These are phyloP conservation scores for Leucocoprinus gongylophorus DNA, from an alignment of 1,284 basidiomycete genomes.

Conservation along the genomic window DNA sequence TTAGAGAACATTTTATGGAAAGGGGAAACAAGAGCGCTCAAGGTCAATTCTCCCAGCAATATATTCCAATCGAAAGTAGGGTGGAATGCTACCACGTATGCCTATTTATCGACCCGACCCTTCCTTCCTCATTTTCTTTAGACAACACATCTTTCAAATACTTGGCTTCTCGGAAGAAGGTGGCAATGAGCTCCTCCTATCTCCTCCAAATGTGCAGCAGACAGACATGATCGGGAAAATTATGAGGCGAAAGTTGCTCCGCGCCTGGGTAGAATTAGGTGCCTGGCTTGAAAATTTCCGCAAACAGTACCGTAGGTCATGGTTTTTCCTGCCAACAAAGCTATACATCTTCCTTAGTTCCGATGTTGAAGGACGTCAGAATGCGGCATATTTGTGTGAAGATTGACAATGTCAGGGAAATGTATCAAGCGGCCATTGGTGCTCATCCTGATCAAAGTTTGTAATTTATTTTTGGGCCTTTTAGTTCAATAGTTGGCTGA, in stretches of 20 bases:
- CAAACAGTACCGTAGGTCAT: slow-evolving; percentile 39
- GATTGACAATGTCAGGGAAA: slow-evolving; percentile 54
- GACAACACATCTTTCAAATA: slow-evolving; percentile 46
- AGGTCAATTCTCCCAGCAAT: slow-evolving; percentile 26
- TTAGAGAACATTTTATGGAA: slow-evolving; percentile 69
- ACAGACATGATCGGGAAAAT: slow-evolving; percentile 38
- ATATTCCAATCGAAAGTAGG: slow-evolving; percentile 60
- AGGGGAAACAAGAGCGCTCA: slow-evolving; percentile 35
- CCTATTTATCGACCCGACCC: slow-evolving; percentile 12
- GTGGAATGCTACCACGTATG: slow-evolving; percentile 57
- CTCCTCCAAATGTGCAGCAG: slow-evolving; percentile 49
- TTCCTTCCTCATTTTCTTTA: slow-evolving; percentile 26
- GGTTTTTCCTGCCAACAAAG: background rate
- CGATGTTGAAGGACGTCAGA: slow-evolving; percentile 36
- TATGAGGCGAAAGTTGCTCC: slow-evolving; percentile 54
- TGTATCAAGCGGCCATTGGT: slow-evolving; percentile 63
- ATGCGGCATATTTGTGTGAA: slow-evolving; percentile 40
- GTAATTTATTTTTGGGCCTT: slow-evolving; percentile 18
- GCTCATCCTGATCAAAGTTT: slow-evolving; percentile 70
- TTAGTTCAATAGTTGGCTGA: slow-evolving; percentile 6
- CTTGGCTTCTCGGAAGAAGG: slow-evolving; percentile 49
- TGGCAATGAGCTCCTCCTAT: slow-evolving; percentile 38
- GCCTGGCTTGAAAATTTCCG: slow-evolving; percentile 59
- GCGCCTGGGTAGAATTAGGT: slow-evolving; percentile 69
- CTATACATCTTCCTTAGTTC: slow-evolving; percentile 2